These are phyloP conservation scores for Pleurotus salmoneostramineus DNA, from an alignment of 768 basidiomycete genomes.

Conservation along the genomic window DNA sequence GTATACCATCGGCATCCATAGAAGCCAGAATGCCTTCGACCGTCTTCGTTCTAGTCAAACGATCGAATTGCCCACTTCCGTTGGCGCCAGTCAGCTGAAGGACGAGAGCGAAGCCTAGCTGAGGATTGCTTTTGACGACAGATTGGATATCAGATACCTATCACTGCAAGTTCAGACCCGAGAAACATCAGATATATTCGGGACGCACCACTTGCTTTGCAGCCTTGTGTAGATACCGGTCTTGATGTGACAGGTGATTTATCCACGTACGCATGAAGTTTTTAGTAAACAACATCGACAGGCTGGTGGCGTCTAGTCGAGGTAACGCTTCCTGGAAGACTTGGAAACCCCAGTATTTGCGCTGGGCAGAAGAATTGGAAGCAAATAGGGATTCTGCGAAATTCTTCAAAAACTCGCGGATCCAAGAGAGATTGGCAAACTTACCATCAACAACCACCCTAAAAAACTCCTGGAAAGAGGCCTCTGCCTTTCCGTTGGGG, in stretches of 20 bases:
- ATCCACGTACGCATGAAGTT: constrained; percentile 98
- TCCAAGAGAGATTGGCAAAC: constrained; percentile 14
- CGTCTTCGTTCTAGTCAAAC: constrained; percentile 88
- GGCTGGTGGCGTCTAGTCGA: constrained; percentile 55
- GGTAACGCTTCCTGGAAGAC: constrained; percentile 79
- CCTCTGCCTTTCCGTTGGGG: constrained; percentile 31
- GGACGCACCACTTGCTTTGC: constrained; percentile 74
- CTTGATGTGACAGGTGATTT: constrained; percentile 85
- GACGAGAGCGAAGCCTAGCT: constrained; percentile 81
- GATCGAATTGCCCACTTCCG: constrained; percentile 88
- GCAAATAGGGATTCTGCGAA: constrained; percentile 83
- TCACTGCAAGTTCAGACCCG: background rate
- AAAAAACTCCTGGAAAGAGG: constrained; percentile 89
- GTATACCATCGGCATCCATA: constrained; percentile 72
- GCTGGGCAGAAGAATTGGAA: constrained; percentile 75
- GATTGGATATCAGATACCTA: constrained; percentile 75
- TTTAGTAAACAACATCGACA: constrained; percentile 88
- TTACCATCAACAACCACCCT: constrained; percentile 86
- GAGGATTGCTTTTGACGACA: constrained; percentile 71
- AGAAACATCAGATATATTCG: background rate
- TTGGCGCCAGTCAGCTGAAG: constrained; percentile 79
- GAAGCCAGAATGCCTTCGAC: constrained; percentile 78
- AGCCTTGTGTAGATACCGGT: constrained; percentile 87
- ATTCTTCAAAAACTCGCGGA: background rate
- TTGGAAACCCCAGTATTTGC: constrained; percentile 96